phyloP scores from a whole-genome alignment of 2,329 filamentous ascomycete genomes.

The Colletotrichum filicis region DNA sequence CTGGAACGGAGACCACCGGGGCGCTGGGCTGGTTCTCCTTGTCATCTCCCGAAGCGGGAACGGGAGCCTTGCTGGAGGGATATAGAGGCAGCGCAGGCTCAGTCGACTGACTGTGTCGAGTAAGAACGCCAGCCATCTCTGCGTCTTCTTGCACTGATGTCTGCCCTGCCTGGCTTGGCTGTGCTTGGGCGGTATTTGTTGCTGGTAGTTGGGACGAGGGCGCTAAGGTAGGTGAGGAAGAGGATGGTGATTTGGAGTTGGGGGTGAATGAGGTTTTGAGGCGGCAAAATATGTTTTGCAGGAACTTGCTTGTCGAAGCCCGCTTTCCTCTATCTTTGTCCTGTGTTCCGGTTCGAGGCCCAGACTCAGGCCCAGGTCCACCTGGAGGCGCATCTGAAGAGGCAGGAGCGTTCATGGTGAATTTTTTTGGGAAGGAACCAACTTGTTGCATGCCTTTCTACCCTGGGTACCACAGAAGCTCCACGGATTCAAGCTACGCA shows the following conservation, averaged over 20 bases:
- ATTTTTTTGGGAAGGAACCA: constrained; percentile 3
- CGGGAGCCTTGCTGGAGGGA: background rate
- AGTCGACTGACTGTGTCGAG: background rate
- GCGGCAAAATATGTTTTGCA: constrained; percentile 33
- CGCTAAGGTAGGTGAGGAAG: background rate
- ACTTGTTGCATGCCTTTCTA: constrained; percentile 10
- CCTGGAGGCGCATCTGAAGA: background rate
- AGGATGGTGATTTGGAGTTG: constrained; percentile 1
- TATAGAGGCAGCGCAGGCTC: background rate
- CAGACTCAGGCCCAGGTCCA: background rate
- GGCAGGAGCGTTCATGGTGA: constrained; percentile 6
- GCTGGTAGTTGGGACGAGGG: constrained; percentile 6
- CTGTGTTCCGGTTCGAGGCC: background rate
- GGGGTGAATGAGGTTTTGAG: constrained; percentile 29
- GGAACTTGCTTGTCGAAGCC: constrained; percentile 31
- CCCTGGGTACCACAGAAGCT: background rate
- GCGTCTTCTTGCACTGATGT: background rate
- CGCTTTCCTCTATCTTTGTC: constrained; percentile 16
- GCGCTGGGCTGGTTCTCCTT: constrained; percentile 46
- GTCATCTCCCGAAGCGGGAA: constrained; percentile 9
- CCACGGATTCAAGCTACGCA: background rate
- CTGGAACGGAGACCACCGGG: constrained; percentile 2
- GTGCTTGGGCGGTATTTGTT: background rate
- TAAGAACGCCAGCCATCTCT: constrained; percentile 37
- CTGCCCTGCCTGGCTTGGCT: background rate